These are phyloP conservation scores for Aureobasidium namibiae DNA, from an alignment of 2,329 filamentous ascomycete genomes.

Conservation along the genomic window DNA sequence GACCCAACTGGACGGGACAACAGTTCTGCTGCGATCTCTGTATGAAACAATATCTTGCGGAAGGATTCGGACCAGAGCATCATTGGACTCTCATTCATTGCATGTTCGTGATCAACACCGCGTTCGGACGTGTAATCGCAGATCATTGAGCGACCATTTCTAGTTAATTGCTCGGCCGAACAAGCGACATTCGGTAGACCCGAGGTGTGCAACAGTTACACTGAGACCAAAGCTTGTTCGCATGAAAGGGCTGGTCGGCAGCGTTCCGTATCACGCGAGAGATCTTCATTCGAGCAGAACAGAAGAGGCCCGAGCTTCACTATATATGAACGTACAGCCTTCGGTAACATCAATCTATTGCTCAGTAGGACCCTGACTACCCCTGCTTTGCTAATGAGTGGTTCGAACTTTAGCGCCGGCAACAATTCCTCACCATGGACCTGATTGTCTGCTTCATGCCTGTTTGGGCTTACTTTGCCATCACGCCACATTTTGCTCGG, in stretches of 20 bases:
- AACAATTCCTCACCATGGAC: no score
- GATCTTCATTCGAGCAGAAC: neutral
- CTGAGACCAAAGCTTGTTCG: conserved; percentile 7
- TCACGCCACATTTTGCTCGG: no score
- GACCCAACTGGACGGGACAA: neutral
- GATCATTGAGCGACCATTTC: no score
- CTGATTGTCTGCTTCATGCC: no score
- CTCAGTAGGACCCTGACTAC: no score
- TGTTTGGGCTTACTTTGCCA: no score
- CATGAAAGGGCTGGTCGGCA: neutral
- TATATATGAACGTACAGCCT: neutral
- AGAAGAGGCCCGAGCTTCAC: neutral
- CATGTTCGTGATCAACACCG: no score
- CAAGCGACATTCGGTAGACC: no score
- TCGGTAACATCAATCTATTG: neutral
- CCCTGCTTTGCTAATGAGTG: no score
- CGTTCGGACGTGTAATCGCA: no score
- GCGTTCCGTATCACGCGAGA: neutral
- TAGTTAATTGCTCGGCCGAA: no score
- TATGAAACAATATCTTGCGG: neutral
- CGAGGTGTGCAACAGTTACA: neutral
- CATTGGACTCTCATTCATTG: neutral
- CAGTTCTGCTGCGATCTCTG: neutral
- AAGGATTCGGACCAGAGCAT: neutral
- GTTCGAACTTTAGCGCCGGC: no score